Evolutionary conservation across 352 stramenopile genomes (phyloP), one percentile per base, ranked within the genome.

Genomic region (Phytopythium cucurbitacearum): DNA sequence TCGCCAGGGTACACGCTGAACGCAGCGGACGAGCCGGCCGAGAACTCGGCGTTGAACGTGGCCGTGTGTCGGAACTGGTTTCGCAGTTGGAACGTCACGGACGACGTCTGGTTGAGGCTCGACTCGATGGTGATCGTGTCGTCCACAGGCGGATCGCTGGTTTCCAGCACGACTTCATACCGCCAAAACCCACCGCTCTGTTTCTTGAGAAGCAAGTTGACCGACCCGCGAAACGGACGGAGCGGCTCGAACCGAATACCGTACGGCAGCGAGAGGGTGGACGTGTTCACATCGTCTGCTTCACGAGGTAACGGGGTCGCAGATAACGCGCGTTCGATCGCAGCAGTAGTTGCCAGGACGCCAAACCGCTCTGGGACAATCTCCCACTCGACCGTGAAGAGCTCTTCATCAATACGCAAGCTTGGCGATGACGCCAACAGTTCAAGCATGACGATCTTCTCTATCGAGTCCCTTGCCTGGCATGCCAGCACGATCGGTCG

Each of bases 121-220:
- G 91, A 93, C 59, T 96, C 85, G 40, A 98, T 91, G 1, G 76
- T 73, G 33, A 98, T 77, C 28, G 85, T 60, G 43, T 98, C 91
- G 59, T 98, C 91, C 0, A 95, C 64, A 0, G 69, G 71, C 0
- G 91, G 88, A 37, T 97, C 87, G 4, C 63, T 68, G 5, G 84
- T 80, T 49, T 96, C 85, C 15, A 98, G 59, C 1, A 68, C 60
- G 1, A 97, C 71, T 43, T 96, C 81, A 63, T 96, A 97, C 1
- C 80, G 72, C 91, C 91, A 98, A 7, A 71, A 50, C 0, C 91
- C 91, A 3, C 89, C 89, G 12, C 70, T 89, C 12, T 83, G 75
- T 39, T 90, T 92, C 56, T 73, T 78, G 0, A 98, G 34, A 0
- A 97, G 21, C 28, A 98, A 49, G 32, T 89, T 70, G 0, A 95